Evolutionary conservation across 345 rosid species (phyloP).

Genomic region (Citrus cavaleriei): DNA sequence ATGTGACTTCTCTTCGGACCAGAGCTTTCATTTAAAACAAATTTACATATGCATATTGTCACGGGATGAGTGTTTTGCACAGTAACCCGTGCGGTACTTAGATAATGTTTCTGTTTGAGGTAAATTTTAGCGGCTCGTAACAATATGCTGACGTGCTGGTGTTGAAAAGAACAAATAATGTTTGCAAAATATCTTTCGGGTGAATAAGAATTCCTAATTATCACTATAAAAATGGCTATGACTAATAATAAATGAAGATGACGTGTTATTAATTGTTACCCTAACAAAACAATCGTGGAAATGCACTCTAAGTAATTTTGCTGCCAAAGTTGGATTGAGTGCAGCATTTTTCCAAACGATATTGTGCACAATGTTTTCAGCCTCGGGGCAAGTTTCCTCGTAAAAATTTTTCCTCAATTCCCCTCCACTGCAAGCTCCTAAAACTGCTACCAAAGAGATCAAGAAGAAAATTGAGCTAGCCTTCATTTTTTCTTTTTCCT

Average conservation of each 20-base stretch:
- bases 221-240: neutral
- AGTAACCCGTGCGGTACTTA: accelerated
- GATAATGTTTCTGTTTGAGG: too few relatives aligned
- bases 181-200: too few relatives aligned
- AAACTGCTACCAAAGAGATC: neutral
- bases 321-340: conserved; percentile 27
- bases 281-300: conserved; percentile 54
- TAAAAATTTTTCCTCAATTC: conserved; percentile 31
- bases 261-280: conserved; percentile 16
- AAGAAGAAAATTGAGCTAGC: neutral
- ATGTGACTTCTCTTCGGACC: neutral
- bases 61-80: too few relatives aligned
- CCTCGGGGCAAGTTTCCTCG: conserved; percentile 32
- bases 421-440: conserved; percentile 21
- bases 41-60: too few relatives aligned
- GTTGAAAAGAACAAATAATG: too few relatives aligned
- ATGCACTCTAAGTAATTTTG: conserved; percentile 46
- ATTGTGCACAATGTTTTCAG: conserved; percentile 24
- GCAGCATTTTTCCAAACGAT: conserved; percentile 30
- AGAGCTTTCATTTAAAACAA: neutral
- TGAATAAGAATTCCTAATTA: too few relatives aligned
- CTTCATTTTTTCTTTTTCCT: neutral
- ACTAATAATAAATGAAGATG: neutral
- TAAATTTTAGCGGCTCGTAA: too few relatives aligned
- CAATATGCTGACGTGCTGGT: too few relatives aligned